Evolutionary conservation across 208 protist genomes (phyloP), one percentile per base, ranked within the genome.

Genomic region (Wallacemonas rigidus): DNA sequence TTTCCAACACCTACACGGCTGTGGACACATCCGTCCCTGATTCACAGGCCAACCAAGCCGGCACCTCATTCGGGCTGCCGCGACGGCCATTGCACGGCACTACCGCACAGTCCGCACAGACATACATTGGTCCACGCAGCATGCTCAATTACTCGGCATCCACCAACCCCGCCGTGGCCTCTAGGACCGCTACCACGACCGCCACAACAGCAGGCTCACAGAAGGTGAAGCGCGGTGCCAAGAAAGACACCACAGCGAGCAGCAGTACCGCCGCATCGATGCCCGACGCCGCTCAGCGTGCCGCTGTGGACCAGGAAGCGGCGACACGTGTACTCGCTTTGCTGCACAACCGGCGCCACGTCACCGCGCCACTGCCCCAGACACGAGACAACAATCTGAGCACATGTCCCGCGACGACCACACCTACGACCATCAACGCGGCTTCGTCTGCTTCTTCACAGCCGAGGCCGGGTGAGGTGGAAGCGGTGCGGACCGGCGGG

Each of bases 1-100:
- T 83, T 39, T 71, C 69, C 17, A 51, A 55, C 12, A 75, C 71
- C 3, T 83, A 83, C 74, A 79, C 70, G 2, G 74, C 60, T 2
- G 62, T 76, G 41, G 75, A 80, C 3, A 26, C 45, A 3, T 1
- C 1, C 38, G 64, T 40, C 41, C 41, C n/a, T 12, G 44, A 38
- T n/a, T 8, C 55, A n/a, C 35, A 62, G 56, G 36, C 56, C 17
- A 9, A 6, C 38, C 8, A 62, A 6, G 56, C 56, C 56, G 56
- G 56, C 26, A 8, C 38, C 4, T 62, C 56, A 3, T 62, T 62
- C 26, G 56, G 56, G 8, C 56, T 62, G 56, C 56, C 56, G 5
- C 17, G 56, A 26, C 56, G 43, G 15, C 38, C 63, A 35, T 14
- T 41, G 35, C 6, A 38, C 7, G 63, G 35, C 15, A 39, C 51